Evolutionary conservation across 2,329 filamentous ascomycete species (phyloP), one percentile per base, ranked within the genome.

Genomic region (Fusarium sp.): DNA sequence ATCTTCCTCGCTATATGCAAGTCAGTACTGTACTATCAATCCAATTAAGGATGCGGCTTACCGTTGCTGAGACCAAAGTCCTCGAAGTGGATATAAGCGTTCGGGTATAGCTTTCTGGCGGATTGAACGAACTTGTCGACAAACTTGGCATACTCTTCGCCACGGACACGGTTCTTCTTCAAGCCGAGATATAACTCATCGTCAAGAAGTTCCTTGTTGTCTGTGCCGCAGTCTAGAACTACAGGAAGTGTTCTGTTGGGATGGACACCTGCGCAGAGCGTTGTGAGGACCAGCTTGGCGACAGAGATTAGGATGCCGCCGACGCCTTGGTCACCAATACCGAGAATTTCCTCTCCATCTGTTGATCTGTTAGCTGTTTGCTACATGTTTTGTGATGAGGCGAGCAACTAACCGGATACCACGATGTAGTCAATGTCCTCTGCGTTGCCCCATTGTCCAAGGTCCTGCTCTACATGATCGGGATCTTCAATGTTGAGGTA

Each of bases 401-500:
- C 13, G 8, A 8, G 5, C 2, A 19, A 82, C 66, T 82, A 82
- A 84, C 94, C 93, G 44, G 91, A 93, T 9, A 96, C 93, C 8
- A 96, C 93, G 66, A 97, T 96, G 73, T 97, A 90, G 79, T 97
- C 94, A 34, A 97, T 89, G 59, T 96, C 92, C 5, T 94, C 91
- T 0, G 87, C 81, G 1, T 82, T 81, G 0, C 90, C 91, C 85
- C 90, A 94, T 65, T 91, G 88, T 0, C 86, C 84, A 2, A 97
- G 80, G 62, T 90, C 86, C 46, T 89, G 83, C 34, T 91, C 85
- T 4, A 97, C 86, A 7, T 87, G 82, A 39, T 91, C 89, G 7
- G 86, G 79, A 57, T 94, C 88, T 19, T 88, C 83, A 49, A 97
- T 91, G 72, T 91, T 93, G 52, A 97, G 79, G 70, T 93, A 97